A percentile compares a stretch with the other conserved stretches of the same genome.
These are phyloP conservation scores for Coemansia sp. DNA, from an alignment of 192 early-diverging fungal species.

Conservation along the genomic window DNA sequence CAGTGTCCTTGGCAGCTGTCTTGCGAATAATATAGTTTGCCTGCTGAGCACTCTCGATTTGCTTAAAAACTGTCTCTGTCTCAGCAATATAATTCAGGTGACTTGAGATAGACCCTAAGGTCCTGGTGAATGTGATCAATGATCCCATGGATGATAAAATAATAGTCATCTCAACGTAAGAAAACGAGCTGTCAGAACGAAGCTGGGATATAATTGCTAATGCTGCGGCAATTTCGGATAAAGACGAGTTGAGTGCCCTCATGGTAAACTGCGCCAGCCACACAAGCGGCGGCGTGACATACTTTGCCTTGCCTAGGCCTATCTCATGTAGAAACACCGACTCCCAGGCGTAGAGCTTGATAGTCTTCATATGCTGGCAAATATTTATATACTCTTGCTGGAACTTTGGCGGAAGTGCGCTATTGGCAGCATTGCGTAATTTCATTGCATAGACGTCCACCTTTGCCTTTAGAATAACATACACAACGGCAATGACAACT, in stretches of 20 bases:
- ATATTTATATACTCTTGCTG: not conserved
- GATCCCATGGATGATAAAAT: slow-evolving; percentile 19
- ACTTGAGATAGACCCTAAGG: not conserved
- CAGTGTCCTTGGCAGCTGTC: not conserved
- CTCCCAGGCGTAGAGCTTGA: slow-evolving; percentile 72
- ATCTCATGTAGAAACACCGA: slow-evolving; percentile 27
- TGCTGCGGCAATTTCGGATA: slow-evolving; percentile 58
- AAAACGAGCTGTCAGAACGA: slow-evolving; percentile 18
- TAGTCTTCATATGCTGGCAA: slow-evolving; percentile 59
- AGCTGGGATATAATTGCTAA: slow-evolving; percentile 61
- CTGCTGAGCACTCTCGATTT: not conserved
- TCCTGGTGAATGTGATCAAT: slow-evolving; percentile 10
- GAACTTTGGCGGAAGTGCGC: slow-evolving; percentile 12
- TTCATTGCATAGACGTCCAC: not conserved
- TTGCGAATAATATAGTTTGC: slow-evolving; percentile 7
- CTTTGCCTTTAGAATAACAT: not conserved
- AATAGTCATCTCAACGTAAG: slow-evolving; percentile 21
- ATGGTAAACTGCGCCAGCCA: slow-evolving; percentile 3
- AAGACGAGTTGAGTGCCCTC: slow-evolving; percentile 11
- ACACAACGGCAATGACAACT: slow-evolving; percentile 9
- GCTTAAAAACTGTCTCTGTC: slow-evolving; percentile 5
- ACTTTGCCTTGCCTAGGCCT: slow-evolving; percentile 1
- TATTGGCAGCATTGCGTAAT: not conserved
- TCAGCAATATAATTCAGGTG: slow-evolving; percentile 4
- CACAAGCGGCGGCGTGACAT: slow-evolving; percentile 1